Percentiles rank a stretch among this genome's conserved stretches.
These are phyloP conservation scores for Suillus clintonianus DNA, from an alignment of 768 basidiomycete species.

Conservation along the genomic window DNA sequence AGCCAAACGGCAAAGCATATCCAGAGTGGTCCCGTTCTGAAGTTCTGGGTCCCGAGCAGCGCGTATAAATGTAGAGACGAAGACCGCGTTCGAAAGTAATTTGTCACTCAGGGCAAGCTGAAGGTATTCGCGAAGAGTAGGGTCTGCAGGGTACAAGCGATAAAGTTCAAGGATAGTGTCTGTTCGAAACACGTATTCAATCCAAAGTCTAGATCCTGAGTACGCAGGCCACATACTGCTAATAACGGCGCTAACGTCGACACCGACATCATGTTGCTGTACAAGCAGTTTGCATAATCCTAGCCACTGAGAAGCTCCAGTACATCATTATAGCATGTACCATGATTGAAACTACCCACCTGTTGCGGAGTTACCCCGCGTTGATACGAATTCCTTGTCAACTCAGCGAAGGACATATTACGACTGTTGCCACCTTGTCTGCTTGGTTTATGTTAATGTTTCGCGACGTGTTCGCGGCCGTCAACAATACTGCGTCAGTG, in stretches of 20 bases:
- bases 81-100: slow-evolving; percentile 57
- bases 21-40: slow-evolving; percentile 65
- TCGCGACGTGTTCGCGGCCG: background rate
- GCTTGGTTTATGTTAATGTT: background rate
- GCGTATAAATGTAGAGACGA: slow-evolving; percentile 66
- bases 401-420: slow-evolving; percentile 66
- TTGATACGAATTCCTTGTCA: slow-evolving; percentile 76
- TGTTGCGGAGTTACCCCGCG: slow-evolving; percentile 65
- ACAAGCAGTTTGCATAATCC: slow-evolving; percentile 63
- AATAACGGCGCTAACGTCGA: slow-evolving; percentile 51
- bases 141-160: slow-evolving; percentile 69
- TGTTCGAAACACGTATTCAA: slow-evolving; percentile 27
- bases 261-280: slow-evolving; percentile 44
- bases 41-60: slow-evolving; percentile 66
- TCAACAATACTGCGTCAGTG: background rate
- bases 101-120: slow-evolving; percentile 57
- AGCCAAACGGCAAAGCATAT: slow-evolving; percentile 67
- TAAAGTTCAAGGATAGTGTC: slow-evolving; percentile 73
- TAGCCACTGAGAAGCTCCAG: slow-evolving; percentile 55
- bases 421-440: background rate
- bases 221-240: slow-evolving; percentile 47
- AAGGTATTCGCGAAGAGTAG: slow-evolving; percentile 66
- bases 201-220: slow-evolving; percentile 4
- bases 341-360: slow-evolving; percentile 39
- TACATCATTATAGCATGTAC: background rate